phyloP scores from a whole-genome alignment of 1,284 basidiomycete species.

The Inonotus hispidus region DNA sequence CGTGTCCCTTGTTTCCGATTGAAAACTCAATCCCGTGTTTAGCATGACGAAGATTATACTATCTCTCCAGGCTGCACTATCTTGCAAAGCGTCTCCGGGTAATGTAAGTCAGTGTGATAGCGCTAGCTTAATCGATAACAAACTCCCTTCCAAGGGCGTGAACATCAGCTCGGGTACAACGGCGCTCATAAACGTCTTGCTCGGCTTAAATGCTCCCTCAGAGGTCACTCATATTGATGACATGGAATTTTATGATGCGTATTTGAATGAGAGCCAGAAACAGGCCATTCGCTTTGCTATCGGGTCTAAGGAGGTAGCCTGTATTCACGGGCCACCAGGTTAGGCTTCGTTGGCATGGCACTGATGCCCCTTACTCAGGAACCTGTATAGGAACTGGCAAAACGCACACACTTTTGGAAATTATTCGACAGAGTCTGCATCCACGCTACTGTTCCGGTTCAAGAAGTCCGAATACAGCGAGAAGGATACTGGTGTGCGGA shows the following conservation, averaged over 20 bases:
- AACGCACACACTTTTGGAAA: slow-evolving; percentile 87
- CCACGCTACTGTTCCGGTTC: slow-evolving; percentile 31
- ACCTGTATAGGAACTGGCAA: slow-evolving; percentile 73
- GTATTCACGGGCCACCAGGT: slow-evolving; percentile 98
- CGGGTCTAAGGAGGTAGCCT: slow-evolving; percentile 71
- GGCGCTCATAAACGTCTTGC: slow-evolving; percentile 56
- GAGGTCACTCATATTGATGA: slow-evolving; percentile 23
- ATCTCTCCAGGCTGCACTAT: slow-evolving; percentile 36
- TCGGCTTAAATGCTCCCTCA: slow-evolving; percentile 53
- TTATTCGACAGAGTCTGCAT: slow-evolving; percentile 77
- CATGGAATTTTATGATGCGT: slow-evolving; percentile 69
- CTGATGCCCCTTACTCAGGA: neutral
- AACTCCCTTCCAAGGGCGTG: neutral
- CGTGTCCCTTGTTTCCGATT: neutral
- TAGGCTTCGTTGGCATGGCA: slow-evolving; percentile 21
- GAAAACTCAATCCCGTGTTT: slow-evolving; percentile 3
- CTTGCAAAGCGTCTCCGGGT: neutral
- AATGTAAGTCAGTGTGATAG: neutral
- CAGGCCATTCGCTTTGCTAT: slow-evolving; percentile 74
- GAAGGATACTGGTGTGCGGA: slow-evolving; percentile 75
- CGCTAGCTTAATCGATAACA: neutral
- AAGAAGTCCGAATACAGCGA: slow-evolving; percentile 43
- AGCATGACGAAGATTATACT: slow-evolving; percentile 82
- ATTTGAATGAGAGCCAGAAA: slow-evolving; percentile 81
- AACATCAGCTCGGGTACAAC: slow-evolving; percentile 28